Conservation (phyloP, 129 eudicot genomes). For the Rutidosis leptorrhynchoides region DNA sequence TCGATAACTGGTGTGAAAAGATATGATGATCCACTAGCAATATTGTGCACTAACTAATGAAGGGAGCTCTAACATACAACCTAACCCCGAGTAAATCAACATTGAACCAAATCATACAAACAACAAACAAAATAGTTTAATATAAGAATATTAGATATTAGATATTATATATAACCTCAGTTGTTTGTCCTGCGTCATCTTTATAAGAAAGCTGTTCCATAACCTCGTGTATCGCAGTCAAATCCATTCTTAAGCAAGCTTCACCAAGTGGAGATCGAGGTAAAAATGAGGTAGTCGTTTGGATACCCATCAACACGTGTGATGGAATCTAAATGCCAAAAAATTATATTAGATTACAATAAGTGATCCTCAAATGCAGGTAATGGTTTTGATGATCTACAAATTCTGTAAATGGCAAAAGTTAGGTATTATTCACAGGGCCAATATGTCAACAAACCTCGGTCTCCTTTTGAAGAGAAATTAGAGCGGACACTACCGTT, state of each 20-base stretch:
- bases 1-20: too few species aligned
- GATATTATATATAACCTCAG: constrained; percentile 40
- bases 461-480: constrained; percentile 56
- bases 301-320: constrained; percentile 46
- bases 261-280: constrained; percentile 61
- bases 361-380: too few species aligned
- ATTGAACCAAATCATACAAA: not conserved
- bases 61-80: too few species aligned
- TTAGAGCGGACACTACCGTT: constrained; percentile 47
- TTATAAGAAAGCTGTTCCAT: constrained; percentile 51
- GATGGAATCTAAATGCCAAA: constrained; percentile 57
- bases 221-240: constrained; percentile 53
- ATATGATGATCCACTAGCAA: too few species aligned
- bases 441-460: constrained; percentile 40
- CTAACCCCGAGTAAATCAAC: too few species aligned
- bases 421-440: too few species aligned
- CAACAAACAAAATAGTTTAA: too few species aligned
- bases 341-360: too few species aligned
- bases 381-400: too few species aligned
- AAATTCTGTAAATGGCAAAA: too few species aligned
- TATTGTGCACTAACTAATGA: too few species aligned
- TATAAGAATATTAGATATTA: not conserved
- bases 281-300: constrained; percentile 37
- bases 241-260: constrained; percentile 61
- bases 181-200: constrained; percentile 57